phyloP scores from a whole-genome alignment of 495 filamentous ascomycete genomes.

The Stereocaulon alpinum region DNA sequence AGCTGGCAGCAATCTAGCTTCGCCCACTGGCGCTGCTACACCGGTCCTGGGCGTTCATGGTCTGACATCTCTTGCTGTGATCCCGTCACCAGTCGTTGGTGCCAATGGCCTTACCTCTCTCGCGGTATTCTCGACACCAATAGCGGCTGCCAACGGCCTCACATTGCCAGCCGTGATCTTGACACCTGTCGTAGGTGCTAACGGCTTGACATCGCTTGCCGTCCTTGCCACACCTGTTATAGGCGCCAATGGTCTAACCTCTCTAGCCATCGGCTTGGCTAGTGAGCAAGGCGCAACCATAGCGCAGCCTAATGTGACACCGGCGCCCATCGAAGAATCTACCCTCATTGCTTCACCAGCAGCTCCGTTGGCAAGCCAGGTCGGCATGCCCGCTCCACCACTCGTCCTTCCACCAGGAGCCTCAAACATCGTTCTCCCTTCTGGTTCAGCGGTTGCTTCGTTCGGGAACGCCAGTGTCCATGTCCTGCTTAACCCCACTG shows the following conservation, averaged over 20 bases:
- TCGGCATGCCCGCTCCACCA: neutral
- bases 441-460: neutral
- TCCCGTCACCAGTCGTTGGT: constrained; percentile 9
- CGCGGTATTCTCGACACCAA: constrained; percentile 12
- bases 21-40: neutral
- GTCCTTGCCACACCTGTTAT: constrained; percentile 11
- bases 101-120: constrained; percentile 12
- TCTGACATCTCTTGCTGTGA: neutral
- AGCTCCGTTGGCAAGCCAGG: neutral
- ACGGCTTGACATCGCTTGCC: constrained; percentile 13
- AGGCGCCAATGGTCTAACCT: constrained; percentile 12
- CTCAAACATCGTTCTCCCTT: neutral
- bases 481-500: constrained; percentile 4
- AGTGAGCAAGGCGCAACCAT: neutral
- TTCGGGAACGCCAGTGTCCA: constrained; percentile 12
- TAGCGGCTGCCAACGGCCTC: constrained; percentile 6
- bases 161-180: constrained; percentile 7
- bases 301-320: neutral
- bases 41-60: neutral
- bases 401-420: neutral
- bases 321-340: neutral
- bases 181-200: constrained; percentile 9
- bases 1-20: neutral
- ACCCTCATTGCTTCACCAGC: neutral
- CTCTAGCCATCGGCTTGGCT: constrained; percentile 6